Conservation (phyloP, 352 stramenopile genomes). For the Phytophthora megakarya region DNA sequence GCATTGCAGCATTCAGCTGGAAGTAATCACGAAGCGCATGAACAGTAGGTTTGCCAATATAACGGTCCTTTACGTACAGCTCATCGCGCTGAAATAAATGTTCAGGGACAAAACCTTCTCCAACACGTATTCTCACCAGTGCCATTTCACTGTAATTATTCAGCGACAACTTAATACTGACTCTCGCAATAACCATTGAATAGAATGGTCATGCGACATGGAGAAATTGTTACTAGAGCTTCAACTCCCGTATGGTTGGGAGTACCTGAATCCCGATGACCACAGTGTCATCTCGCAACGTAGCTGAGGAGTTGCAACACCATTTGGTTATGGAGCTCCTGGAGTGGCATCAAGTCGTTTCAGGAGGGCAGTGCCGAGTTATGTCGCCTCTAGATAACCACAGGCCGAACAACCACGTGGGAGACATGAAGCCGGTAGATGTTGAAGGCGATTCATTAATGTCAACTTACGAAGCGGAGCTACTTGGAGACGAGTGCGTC, state of each 20-base stretch:
- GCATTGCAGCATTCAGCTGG: constrained; percentile 40
- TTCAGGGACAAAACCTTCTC: constrained; percentile 23
- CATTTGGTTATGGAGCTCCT: not conserved
- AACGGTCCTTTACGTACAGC: constrained; percentile 86
- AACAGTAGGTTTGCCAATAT: constrained; percentile 75
- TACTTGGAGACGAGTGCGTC: not conserved
- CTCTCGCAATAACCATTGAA: constrained; percentile 24
- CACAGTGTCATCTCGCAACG: constrained; percentile 1
- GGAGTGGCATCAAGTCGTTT: not conserved
- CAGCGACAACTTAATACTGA: constrained; percentile 36
- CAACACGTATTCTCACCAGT: not conserved
- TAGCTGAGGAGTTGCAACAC: not conserved
- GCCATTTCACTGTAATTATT: constrained; percentile 42
- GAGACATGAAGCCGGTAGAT: not conserved
- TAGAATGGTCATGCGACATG: constrained; percentile 48
- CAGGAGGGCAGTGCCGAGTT: not conserved
- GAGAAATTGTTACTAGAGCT: not conserved
- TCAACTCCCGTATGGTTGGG: constrained; percentile 15
- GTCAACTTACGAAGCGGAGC: not conserved
- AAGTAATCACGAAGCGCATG: constrained; percentile 62
- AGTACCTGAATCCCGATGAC: constrained; percentile 6
- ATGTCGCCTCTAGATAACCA: not conserved
- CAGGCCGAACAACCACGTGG: not conserved
- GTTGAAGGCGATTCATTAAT: not conserved
- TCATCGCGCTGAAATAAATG: constrained; percentile 57